A percentile compares a stretch with the other conserved stretches of the same genome.
Conservation (phyloP, 345 rosid genomes). For the Eutrema yunnanense region DNA sequence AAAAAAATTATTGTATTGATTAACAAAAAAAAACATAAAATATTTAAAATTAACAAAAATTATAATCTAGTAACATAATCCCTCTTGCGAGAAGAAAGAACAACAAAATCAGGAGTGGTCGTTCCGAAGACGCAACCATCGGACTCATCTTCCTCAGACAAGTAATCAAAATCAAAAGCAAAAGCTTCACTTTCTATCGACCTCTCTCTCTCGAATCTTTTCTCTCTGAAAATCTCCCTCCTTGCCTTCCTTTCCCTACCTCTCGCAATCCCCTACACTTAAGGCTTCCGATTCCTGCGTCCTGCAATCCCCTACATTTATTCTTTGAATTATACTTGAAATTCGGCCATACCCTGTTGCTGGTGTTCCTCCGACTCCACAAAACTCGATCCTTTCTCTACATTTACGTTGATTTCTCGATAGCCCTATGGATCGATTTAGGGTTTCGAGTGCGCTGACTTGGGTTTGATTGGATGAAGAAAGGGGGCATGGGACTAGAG, state of each 20-base stretch:
- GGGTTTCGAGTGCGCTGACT: slow-evolving; percentile 34
- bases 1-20: too few species aligned
- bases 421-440: slow-evolving; percentile 35
- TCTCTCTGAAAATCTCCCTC: background rate
- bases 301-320: slow-evolving; percentile 8
- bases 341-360: background rate
- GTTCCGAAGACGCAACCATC: slow-evolving; percentile 4
- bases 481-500: slow-evolving; percentile 61
- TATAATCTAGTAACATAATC: too few species aligned
- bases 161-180: background rate
- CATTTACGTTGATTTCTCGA: slow-evolving; percentile 22
- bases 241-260: background rate
- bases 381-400: background rate
- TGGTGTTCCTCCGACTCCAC: background rate
- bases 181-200: slow-evolving; percentile 1
- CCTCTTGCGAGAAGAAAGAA: background rate
- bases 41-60: too few species aligned
- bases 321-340: slow-evolving; percentile 14
- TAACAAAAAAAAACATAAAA: too few species aligned
- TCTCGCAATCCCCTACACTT: slow-evolving; percentile 8
- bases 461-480: slow-evolving; percentile 43
- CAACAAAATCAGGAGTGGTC: background rate
- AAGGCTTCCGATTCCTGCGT: background rate
- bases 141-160: slow-evolving; percentile 15
- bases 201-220: background rate